Evolutionary conservation across 106 monocot species (phyloP).

Genomic region (Dendrobium officinale): DNA sequence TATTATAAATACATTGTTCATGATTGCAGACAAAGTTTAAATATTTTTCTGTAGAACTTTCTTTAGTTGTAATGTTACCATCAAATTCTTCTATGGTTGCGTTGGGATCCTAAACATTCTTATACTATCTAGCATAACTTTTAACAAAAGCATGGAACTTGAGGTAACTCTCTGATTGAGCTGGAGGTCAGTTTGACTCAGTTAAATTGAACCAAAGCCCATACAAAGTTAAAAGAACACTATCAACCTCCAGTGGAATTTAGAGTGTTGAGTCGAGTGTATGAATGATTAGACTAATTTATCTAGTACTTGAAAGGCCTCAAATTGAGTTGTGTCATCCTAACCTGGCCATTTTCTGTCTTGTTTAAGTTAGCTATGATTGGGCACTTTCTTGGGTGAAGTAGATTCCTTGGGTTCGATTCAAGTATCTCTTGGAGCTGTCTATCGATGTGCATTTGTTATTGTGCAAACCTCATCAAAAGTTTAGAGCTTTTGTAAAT

Average conservation of each 20-base stretch:
- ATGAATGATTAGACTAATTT: not conserved
- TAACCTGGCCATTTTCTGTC: no score
- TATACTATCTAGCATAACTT: not conserved
- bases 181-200: not conserved
- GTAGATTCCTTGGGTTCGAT: no score
- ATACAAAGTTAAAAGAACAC: not conserved
- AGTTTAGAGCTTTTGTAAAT: no score
- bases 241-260: not conserved
- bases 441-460: no score
- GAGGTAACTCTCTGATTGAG: not conserved
- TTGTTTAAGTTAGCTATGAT: no score
- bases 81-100: not conserved
- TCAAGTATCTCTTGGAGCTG: no score
- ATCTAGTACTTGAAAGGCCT: no score
- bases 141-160: not conserved
- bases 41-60: not conserved
- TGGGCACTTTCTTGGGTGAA: no score
- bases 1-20: not conserved
- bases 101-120: not conserved
- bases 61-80: not conserved
- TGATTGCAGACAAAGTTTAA: not conserved
- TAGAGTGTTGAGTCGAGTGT: not conserved
- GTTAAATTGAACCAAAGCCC: not conserved
- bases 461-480: no score
- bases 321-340: no score